A percentile compares a stretch with the other conserved stretches of the same genome.
Conservation (phyloP, 352 stramenopile genomes). For the Phytophthora pseudosyringae region DNA sequence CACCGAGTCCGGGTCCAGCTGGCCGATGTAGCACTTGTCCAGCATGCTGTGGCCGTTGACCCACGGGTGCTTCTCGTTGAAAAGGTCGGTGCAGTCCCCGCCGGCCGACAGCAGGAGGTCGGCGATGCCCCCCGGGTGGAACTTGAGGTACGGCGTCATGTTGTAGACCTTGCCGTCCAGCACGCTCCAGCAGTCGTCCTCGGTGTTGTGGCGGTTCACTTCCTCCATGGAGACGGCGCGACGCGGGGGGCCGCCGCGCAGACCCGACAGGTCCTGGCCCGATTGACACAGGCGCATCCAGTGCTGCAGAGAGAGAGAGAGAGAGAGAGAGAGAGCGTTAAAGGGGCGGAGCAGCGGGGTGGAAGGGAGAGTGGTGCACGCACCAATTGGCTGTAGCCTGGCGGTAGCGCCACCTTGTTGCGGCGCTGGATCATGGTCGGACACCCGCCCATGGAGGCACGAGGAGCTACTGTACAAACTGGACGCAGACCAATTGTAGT, state of each 20-base stretch:
- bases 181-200: conserved; percentile 95
- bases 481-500: not conserved
- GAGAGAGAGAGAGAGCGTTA: conserved; percentile 2
- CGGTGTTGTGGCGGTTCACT: conserved; percentile 84
- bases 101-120: conserved; percentile 93
- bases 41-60: conserved; percentile 93
- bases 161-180: conserved; percentile 96
- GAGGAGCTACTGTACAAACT: too few relatives aligned
- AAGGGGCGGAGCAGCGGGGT: not conserved
- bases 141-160: conserved; percentile 96
- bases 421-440: conserved; percentile 69
- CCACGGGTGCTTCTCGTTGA: conserved; percentile 97
- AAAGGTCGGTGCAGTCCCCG: conserved; percentile 95
- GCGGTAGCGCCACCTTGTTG: conserved; percentile 83
- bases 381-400: conserved; percentile 93
- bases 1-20: conserved; percentile 65
- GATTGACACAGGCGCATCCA: conserved; percentile 92
- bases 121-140: conserved; percentile 96
- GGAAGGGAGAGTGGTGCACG: conserved; percentile 1
- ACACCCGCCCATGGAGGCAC: conserved; percentile 43
- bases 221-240: conserved; percentile 84
- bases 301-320: conserved; percentile 57
- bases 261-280: conserved; percentile 87
- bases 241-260: conserved; percentile 59
- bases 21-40: conserved; percentile 85